Evolutionary conservation across 371 early-diverging fungal genomes (phyloP), one percentile per base, ranked within the genome.

Genomic region (Lichtheimia hyalospora): DNA sequence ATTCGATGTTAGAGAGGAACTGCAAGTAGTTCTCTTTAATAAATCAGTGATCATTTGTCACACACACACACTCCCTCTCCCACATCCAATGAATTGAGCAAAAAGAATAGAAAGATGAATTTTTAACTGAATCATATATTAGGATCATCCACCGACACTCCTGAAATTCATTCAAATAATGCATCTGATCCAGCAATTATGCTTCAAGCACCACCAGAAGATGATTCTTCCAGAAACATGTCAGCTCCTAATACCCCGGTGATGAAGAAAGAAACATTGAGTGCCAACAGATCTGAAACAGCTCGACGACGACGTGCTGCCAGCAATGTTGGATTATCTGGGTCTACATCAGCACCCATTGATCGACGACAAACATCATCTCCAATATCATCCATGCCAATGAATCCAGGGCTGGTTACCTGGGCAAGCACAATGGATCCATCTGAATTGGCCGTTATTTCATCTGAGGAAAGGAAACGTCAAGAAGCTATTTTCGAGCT

Each of bases 401-500:
- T 61, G 20, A 74, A 67, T 44, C 65, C 68, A 16, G 48, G 62
- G 3, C 54, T 71, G 24, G 25, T 75, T 8, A 50, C 67, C 23
- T 81, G 81, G 81, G 69, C 81, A 20, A 72, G 74, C 43, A 71
- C 70, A 2, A 75, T 81, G 74, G 81, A 81, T 53, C 57, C 57
- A n/a, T 42, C 64, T 13, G 76, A 75, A 39, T 49, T 81, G 3
- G 53, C 64, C 12, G 71, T 70, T 1, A 75, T 81, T 18, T 52
- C 68, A 15, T 23, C 57, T 5, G 81, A 90, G 34, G 96, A 95
- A 56, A 73, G 82, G 23, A 90, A 87, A 67, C 83, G 96, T 43
- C 93, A 94, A 64, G 96, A 94, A 56, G 91, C 93, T 3, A 91
- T 96, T 54, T 91, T 83, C 66, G 97, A 96, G 71, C 70, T 96